Evolutionary conservation across 208 protist genomes (phyloP).

Genomic region (Crithidia thermophila): DNA sequence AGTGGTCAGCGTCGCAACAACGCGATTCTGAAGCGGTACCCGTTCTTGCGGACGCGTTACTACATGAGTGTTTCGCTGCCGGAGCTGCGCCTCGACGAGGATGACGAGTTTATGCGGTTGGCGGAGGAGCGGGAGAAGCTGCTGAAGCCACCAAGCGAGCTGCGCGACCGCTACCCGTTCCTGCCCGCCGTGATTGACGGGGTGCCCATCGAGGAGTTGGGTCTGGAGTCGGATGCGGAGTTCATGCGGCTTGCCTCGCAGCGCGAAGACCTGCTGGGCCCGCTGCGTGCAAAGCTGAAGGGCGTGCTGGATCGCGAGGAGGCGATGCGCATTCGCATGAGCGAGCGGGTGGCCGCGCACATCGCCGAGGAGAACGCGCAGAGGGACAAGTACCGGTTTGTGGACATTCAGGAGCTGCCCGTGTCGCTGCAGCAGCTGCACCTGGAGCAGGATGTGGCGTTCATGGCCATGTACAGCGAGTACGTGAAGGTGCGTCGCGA

Average conservation of each 20-base stretch:
- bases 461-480: conserved; percentile 31
- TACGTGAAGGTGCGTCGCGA: conserved; percentile 32
- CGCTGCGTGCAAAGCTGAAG: conserved; percentile 42
- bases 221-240: conserved; percentile 52
- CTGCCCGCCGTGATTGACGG: conserved; percentile 49
- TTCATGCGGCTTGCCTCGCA: conserved; percentile 66
- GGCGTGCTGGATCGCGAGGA: conserved; percentile 52
- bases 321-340: conserved; percentile 46
- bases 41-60: conserved; percentile 40
- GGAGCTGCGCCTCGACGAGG: conserved; percentile 38
- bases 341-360: conserved; percentile 37
- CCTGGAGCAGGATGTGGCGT: conserved; percentile 33
- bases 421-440: conserved; percentile 45
- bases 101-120: conserved; percentile 46
- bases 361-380: conserved; percentile 40
- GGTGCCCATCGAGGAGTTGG: conserved; percentile 47
- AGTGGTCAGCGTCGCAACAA: conserved; percentile 34
- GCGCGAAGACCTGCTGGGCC: conserved; percentile 54
- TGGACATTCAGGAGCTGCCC: conserved; percentile 32
- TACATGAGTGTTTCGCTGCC: conserved; percentile 22
- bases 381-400: conserved; percentile 39
- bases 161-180: conserved; percentile 63
- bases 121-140: conserved; percentile 36
- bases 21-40: conserved; percentile 39
- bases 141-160: conserved; percentile 41